Percentiles rank a stretch among this genome's conserved stretches.
phyloP scores from a whole-genome alignment of 495 filamentous ascomycete genomes.

The Penicillium lividum region DNA sequence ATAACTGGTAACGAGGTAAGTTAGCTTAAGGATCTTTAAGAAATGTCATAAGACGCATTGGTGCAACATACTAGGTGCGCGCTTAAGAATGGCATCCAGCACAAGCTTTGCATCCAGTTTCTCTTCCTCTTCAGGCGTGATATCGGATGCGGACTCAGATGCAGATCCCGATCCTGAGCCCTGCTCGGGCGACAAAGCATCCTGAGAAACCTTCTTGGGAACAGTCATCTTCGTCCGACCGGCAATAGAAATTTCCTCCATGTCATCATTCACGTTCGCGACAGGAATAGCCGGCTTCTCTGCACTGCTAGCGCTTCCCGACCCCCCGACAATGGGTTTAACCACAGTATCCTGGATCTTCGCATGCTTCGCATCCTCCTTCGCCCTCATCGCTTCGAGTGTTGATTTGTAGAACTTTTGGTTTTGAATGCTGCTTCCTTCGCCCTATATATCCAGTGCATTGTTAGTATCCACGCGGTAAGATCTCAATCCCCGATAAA shows the following conservation, averaged over 20 bases:
- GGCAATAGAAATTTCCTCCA: conserved; percentile 58
- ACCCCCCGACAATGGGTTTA: conserved; percentile 32
- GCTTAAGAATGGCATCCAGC: conserved; percentile 75
- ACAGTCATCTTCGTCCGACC: conserved; percentile 65
- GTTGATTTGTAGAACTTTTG: conserved; percentile 54
- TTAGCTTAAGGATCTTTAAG: conserved; percentile 15
- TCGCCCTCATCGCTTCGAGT: conserved; percentile 48
- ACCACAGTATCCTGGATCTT: conserved; percentile 37
- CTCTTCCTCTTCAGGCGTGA: conserved; percentile 21
- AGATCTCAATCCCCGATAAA: not conserved
- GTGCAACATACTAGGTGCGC: conserved; percentile 67
- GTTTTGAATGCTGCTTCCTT: conserved; percentile 44
- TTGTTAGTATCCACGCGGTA: not conserved
- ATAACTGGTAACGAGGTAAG: conserved; percentile 59
- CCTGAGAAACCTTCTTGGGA: conserved; percentile 31
- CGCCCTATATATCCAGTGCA: conserved; percentile 31
- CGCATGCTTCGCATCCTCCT: conserved; percentile 34
- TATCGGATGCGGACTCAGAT: conserved; percentile 8
- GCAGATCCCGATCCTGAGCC: not conserved
- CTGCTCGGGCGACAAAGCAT: conserved; percentile 1
- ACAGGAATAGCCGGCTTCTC: conserved; percentile 51
- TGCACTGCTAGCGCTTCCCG: conserved; percentile 41
- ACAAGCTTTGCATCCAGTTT: conserved; percentile 50
- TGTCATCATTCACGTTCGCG: conserved; percentile 27
- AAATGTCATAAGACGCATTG: not conserved